phyloP scores from a whole-genome alignment of 768 basidiomycete species.

The Rhodotorula kratochvilovae region DNA sequence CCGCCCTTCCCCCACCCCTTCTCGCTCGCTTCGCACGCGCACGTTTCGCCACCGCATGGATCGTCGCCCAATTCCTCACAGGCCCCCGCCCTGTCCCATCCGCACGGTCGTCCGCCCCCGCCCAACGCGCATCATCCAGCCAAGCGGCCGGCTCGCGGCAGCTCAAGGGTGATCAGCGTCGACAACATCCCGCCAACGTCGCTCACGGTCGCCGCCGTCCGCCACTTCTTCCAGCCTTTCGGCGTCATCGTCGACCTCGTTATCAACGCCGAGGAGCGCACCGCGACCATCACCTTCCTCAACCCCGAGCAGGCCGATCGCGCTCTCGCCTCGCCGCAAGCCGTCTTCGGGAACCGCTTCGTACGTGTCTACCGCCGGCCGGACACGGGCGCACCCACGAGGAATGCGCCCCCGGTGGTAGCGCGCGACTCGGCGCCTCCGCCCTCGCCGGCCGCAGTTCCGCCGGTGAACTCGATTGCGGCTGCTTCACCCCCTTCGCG shows the following conservation, averaged over 20 bases:
- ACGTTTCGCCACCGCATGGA: no score
- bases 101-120: background rate
- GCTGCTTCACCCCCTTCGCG: slow-evolving; percentile 14
- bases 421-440: background rate
- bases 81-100: no score
- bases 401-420: rapidly evolving
- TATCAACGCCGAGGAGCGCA: slow-evolving; percentile 56
- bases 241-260: slow-evolving; percentile 89
- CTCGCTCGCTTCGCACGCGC: no score
- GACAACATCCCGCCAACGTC: slow-evolving; percentile 88
- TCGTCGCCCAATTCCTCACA: no score
- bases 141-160: slow-evolving; percentile 43
- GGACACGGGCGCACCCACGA: background rate
- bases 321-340: slow-evolving; percentile 89
- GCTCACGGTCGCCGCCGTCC: slow-evolving; percentile 69
- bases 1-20: background rate
- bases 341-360: slow-evolving; percentile 90
- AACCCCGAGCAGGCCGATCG: slow-evolving; percentile 76
- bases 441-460: slow-evolving; percentile 22
- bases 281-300: slow-evolving; percentile 57
- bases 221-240: slow-evolving; percentile 84
- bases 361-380: slow-evolving; percentile 92
- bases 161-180: slow-evolving; percentile 79
- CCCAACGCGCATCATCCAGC: background rate
- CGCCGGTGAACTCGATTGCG: slow-evolving; percentile 29